Evolutionary conservation across 805 yeast species (phyloP).

Genomic region (Candida maris): DNA sequence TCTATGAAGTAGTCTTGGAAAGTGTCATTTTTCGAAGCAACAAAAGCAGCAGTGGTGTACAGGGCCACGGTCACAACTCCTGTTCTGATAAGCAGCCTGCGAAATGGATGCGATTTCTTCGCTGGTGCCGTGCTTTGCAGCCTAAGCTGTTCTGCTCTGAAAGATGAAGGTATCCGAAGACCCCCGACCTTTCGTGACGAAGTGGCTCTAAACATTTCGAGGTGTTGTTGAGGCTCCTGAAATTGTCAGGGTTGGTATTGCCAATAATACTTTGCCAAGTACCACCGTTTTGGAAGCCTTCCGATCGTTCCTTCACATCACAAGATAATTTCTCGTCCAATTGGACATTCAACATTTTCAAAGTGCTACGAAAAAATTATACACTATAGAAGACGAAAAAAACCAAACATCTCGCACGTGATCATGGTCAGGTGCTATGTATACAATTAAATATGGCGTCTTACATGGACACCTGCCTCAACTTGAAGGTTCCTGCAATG

Average conservation of each 20-base stretch:
- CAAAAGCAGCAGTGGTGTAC: slow-evolving; percentile 59
- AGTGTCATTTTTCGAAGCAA: slow-evolving; percentile 52
- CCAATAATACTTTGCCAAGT: no score
- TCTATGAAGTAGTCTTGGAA: slow-evolving; percentile 61
- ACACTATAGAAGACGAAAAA: neutral
- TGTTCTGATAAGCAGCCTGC: slow-evolving; percentile 26
- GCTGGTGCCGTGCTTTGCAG: slow-evolving; percentile 22
- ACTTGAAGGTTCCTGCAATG: no score
- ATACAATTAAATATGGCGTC: no score
- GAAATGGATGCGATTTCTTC: slow-evolving; percentile 22
- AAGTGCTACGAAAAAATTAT: no score
- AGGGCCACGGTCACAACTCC: slow-evolving; percentile 27
- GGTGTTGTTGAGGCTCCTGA: slow-evolving; percentile 7
- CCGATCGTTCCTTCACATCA: slow-evolving; percentile 1
- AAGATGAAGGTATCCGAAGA: slow-evolving; percentile 10
- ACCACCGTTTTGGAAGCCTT: neutral
- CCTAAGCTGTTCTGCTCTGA: slow-evolving; percentile 16
- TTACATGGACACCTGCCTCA: no score
- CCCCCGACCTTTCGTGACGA: slow-evolving; percentile 6
- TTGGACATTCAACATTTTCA: slow-evolving; percentile 1
- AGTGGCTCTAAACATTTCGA: slow-evolving; percentile 13
- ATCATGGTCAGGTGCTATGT: neutral
- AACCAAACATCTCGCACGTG: neutral
- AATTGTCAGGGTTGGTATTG: neutral
- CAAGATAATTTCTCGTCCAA: slow-evolving; percentile 1